Evolutionary conservation across 345 rosid genomes (phyloP), one percentile per base, ranked within the genome.

Genomic region (Sonneratia alba): DNA sequence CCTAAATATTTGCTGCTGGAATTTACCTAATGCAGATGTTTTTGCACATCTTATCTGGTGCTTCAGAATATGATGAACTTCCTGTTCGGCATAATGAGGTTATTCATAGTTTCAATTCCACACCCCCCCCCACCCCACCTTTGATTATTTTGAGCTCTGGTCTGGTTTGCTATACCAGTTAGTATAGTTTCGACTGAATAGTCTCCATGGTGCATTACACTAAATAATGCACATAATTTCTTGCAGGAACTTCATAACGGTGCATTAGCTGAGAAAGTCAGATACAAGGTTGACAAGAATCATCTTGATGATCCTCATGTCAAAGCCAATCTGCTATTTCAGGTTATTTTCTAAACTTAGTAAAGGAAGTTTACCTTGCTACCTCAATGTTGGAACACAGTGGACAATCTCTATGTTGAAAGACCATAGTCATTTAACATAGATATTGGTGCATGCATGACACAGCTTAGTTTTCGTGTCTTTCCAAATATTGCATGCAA

Each of bases 31-130:
- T 21, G 70, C 79, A 94, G 98, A 87, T 85, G 34, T 91, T 91
- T 81, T 78, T 94, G 83, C 93, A 87, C 79, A 85, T 94, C 72
- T 76, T 91, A 56, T 87, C 98, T 37, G 98, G 91, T 71, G 95
- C 89, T 56, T 89, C 96, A n/a, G 98, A 94, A 78, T 94, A 84
- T 79, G 81, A 94, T 77, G 98, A 94, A 76, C 91, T 94, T 79
- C 98, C 98, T 75, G 98, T 94, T 72, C 91, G 98, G 77, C 97
- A 94, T 82, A 94, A 94, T 64, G 98, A 94, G 98, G 97, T 94
- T 75, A 71, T 70, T 75, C 40, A 2, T 61, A 74, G 42, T 74
- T 34, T 10, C 37, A n/a, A n/a, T n/a, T n/a, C n/a, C n/a, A n/a
- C n/a, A n/a, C n/a, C n/a, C n/a, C n/a, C n/a, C n/a, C n/a, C n/a